Percentiles rank a stretch among this genome's conserved stretches.
Evolutionary conservation across 257 asterid species (phyloP).

Genomic region (Knoxia roxburghii): DNA sequence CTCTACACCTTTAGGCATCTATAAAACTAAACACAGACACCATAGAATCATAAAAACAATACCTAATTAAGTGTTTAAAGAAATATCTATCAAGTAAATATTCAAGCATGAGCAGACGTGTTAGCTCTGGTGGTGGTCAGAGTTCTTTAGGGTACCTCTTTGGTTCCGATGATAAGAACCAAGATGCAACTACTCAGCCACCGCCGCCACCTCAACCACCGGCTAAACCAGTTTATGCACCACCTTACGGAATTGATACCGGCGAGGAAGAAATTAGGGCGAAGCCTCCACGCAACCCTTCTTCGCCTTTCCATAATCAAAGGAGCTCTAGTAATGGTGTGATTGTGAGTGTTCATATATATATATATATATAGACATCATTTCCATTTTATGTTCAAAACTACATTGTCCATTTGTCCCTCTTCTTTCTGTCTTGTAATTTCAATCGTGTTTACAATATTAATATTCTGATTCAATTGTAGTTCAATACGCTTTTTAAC

Average conservation of each 20-base stretch:
- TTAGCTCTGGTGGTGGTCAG: conserved; percentile 53
- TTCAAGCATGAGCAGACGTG: conserved; percentile 38
- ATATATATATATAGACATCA: not conserved
- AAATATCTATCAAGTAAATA: not conserved
- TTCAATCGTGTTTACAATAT: no score
- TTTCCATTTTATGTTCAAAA: not conserved
- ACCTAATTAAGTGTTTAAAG: not conserved
- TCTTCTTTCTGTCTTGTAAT: no score
- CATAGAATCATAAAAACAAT: not conserved
- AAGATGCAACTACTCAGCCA: not conserved
- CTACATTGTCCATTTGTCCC: no score
- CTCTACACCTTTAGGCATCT: not conserved
- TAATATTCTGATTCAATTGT: no score
- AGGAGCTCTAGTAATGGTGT: conserved; percentile 7
- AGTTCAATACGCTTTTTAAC: no score
- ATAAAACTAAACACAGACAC: not conserved
- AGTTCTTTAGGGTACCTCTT: conserved; percentile 61
- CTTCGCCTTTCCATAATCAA: conserved; percentile 16
- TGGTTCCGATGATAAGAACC: conserved; percentile 39
- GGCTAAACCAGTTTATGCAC: conserved; percentile 29
- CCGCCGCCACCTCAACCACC: conserved; percentile 13
- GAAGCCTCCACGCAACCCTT: conserved; percentile 15
- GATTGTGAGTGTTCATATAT: not conserved
- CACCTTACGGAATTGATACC: conserved; percentile 48
- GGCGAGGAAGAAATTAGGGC: conserved; percentile 10